These are phyloP conservation scores for Magnolia changhungtana DNA, from an alignment of 164 flowering plant genomes.

Conservation along the genomic window DNA sequence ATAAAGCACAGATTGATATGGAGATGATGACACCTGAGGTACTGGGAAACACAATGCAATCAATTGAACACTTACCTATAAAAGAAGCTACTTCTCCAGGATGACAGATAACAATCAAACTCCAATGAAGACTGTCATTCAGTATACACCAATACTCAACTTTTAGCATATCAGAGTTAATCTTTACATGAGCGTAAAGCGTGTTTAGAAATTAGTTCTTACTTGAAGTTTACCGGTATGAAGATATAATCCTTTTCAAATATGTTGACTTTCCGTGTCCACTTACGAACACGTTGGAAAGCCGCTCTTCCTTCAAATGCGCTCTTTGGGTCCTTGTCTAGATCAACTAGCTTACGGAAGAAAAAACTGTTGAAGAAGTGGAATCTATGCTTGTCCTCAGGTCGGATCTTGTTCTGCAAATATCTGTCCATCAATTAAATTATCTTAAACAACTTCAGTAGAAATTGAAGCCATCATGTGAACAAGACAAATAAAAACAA, in stretches of 20 bases:
- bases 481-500: too few relatives aligned
- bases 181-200: slow-evolving; percentile 3
- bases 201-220: slow-evolving; percentile 21
- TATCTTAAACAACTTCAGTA: too few relatives aligned
- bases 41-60: background rate
- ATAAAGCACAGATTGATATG: slow-evolving; percentile 4
- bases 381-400: slow-evolving; percentile 48
- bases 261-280: slow-evolving; percentile 92
- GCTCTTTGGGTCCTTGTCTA: slow-evolving; percentile 76
- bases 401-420: slow-evolving; percentile 58
- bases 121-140: slow-evolving; percentile 84
- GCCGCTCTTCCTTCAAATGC: slow-evolving; percentile 83
- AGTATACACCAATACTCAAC: slow-evolving; percentile 8
- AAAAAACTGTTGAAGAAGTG: slow-evolving; percentile 95
- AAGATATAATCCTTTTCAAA: slow-evolving; percentile 88
- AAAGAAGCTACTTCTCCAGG: slow-evolving; percentile 73
- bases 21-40: background rate
- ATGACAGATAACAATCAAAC: slow-evolving; percentile 85
- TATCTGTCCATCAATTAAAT: slow-evolving; percentile 43
- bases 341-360: slow-evolving; percentile 89
- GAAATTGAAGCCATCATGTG: too few relatives aligned
- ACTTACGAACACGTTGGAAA: slow-evolving; percentile 87
- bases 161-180: background rate
- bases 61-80: slow-evolving; percentile 36
- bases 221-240: slow-evolving; percentile 94